phyloP scores from a whole-genome alignment of 805 yeast genomes.

The Metschnikowia corniflorae region DNA sequence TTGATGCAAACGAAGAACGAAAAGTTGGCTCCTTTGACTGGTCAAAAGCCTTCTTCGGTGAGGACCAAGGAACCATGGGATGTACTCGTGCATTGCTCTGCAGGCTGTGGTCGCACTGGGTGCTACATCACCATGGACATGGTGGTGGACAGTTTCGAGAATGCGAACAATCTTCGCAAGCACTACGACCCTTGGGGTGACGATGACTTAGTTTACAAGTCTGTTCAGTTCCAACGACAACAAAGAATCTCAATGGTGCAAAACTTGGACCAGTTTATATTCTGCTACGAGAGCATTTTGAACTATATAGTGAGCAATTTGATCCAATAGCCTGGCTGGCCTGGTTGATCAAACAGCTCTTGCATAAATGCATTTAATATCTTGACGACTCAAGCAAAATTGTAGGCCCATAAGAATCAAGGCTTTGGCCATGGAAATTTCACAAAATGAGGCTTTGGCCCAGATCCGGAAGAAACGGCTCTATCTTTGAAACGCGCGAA shows the following conservation, averaged over 20 bases:
- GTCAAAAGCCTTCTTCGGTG: constrained; percentile 1
- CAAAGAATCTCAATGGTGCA: constrained; percentile 86
- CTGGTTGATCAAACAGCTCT: no score
- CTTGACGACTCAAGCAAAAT: no score
- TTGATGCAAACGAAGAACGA: constrained; percentile 33
- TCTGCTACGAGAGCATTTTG: constrained; percentile 58
- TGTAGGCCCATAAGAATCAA: no score
- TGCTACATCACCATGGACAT: constrained; percentile 47
- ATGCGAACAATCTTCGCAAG: constrained; percentile 13
- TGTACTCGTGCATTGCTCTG: constrained; percentile 51
- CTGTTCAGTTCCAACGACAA: constrained; percentile 62
- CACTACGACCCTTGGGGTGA: constrained; percentile 28
- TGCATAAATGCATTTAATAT: no score
- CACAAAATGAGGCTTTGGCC: no score
- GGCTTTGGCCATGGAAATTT: no score
- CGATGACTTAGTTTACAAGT: constrained; percentile 57
- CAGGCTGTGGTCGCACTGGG: constrained; percentile 60
- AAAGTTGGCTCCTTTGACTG: constrained; percentile 15
- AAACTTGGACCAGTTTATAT: constrained; percentile 66
- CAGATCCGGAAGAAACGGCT: no score
- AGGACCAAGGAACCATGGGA: constrained; percentile 15
- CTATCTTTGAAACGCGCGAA: no score
- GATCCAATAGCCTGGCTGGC: constrained; percentile 3
- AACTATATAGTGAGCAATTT: constrained; percentile 14
- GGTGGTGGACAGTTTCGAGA: constrained; percentile 26